Evolutionary conservation across 768 basidiomycete species (phyloP).

Genomic region (Chalciporus chontae): DNA sequence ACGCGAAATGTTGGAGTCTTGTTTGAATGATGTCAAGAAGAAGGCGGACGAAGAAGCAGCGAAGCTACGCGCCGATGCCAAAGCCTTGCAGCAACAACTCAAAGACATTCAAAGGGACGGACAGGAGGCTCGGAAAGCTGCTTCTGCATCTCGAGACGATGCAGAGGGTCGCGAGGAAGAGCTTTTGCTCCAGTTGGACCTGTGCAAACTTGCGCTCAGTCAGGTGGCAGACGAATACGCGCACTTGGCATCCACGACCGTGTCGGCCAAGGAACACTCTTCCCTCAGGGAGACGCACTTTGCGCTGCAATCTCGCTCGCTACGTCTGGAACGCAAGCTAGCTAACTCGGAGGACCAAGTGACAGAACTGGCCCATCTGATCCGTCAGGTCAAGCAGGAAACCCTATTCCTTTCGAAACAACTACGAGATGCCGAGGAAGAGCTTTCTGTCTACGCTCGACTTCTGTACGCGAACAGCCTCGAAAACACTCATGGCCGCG

Average conservation of each 20-base stretch:
- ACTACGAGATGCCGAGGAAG: conserved; percentile 17
- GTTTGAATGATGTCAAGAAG: conserved; percentile 39
- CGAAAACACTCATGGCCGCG: not conserved
- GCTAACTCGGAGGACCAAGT: conserved; percentile 68
- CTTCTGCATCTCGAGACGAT: conserved; percentile 31
- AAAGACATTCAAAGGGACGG: conserved; percentile 36
- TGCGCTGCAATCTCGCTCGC: conserved; percentile 38
- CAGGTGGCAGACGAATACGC: conserved; percentile 54
- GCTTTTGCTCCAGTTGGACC: conserved; percentile 49
- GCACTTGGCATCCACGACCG: conserved; percentile 43
- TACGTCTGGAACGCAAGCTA: conserved; percentile 64
- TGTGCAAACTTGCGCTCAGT: conserved; percentile 42
- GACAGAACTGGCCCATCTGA: conserved; percentile 56
- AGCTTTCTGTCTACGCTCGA: conserved; percentile 12
- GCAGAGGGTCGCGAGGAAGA: conserved; percentile 40
- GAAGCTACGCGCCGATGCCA: conserved; percentile 32
- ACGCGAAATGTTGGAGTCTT: conserved; percentile 45
- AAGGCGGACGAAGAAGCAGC: conserved; percentile 41
- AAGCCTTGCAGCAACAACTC: conserved; percentile 37
- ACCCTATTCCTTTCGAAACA: conserved; percentile 39
- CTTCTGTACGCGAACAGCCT: conserved; percentile 7
- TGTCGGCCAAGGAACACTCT: conserved; percentile 35
- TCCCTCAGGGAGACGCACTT: conserved; percentile 40
- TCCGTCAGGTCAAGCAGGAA: conserved; percentile 55
- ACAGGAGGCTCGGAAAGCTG: conserved; percentile 30